Conservation (phyloP, 2,329 filamentous ascomycete species). For the Alternaria tenuissima region DNA sequence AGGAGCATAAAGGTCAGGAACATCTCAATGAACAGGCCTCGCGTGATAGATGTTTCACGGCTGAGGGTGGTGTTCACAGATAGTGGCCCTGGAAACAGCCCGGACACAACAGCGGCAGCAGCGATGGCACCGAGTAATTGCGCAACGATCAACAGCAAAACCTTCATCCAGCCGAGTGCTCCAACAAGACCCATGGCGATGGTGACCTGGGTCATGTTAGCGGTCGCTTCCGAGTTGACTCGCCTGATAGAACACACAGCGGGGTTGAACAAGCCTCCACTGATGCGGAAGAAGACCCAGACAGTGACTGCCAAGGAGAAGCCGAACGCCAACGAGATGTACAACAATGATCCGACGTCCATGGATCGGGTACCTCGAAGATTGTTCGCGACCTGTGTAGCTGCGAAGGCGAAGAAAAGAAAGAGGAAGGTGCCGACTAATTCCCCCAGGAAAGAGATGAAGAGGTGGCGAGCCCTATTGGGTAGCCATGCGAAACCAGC, state of each 20-base stretch:
- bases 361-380: constrained; percentile 33
- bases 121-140: constrained; percentile 58
- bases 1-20: constrained; percentile 60
- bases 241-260: constrained; percentile 40
- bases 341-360: constrained; percentile 40
- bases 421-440: constrained; percentile 52
- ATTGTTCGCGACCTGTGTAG: constrained; percentile 50
- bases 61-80: constrained; percentile 57
- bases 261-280: constrained; percentile 52
- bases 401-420: constrained; percentile 52
- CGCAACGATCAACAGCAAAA: constrained; percentile 53
- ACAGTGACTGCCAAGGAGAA: constrained; percentile 51
- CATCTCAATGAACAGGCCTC: constrained; percentile 61
- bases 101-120: constrained; percentile 55
- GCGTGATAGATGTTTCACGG: constrained; percentile 51
- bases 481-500: constrained; percentile 55
- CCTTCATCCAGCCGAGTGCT: constrained; percentile 57
- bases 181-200: constrained; percentile 59
- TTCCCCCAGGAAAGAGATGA: constrained; percentile 57
- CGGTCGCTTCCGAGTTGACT: rapidly evolving
- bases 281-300: constrained; percentile 53
- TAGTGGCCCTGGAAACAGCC: constrained; percentile 56
- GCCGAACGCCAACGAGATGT: constrained; percentile 49
- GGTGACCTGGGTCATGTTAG: constrained; percentile 51
- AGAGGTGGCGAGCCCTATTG: constrained; percentile 53